Evolutionary conservation across 768 basidiomycete genomes (phyloP).

Genomic region (Leccinum boreale): DNA sequence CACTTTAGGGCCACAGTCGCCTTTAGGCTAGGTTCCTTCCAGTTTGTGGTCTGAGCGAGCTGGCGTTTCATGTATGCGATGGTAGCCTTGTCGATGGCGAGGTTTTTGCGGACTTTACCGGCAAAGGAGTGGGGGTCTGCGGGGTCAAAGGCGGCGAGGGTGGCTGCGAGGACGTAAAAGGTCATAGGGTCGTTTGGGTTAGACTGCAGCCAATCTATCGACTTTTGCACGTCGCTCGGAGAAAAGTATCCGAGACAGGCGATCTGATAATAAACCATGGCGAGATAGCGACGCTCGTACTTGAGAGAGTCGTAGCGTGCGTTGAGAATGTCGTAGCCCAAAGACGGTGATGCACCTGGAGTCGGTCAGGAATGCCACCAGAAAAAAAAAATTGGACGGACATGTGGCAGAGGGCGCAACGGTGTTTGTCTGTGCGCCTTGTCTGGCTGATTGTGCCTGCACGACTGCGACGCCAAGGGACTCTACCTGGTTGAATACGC

Average conservation of each 20-base stretch:
- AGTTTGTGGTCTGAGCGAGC: conserved; percentile 48
- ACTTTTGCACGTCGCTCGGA: conserved; percentile 54
- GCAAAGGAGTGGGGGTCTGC: conserved; percentile 50
- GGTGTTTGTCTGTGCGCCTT: conserved; percentile 59
- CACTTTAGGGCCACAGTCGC: conserved; percentile 79
- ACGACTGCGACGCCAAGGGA: conserved; percentile 49
- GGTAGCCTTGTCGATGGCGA: conserved; percentile 45
- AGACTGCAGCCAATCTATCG: conserved; percentile 73
- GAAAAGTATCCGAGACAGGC: conserved; percentile 61
- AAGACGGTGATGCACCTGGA: conserved; percentile 40
- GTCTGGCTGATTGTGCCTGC: conserved; percentile 54
- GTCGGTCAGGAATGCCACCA: conserved; percentile 1
- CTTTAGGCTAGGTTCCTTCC: conserved; percentile 71
- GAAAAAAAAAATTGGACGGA: conserved; percentile 18
- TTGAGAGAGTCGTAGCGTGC: conserved; percentile 71
- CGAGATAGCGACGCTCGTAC: conserved; percentile 68
- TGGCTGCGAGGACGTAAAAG: conserved; percentile 62
- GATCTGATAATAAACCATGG: conserved; percentile 59
- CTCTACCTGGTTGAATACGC: conserved; percentile 65
- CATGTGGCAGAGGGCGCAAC: conserved; percentile 54
- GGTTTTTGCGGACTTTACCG: conserved; percentile 43
- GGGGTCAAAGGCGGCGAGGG: conserved; percentile 66
- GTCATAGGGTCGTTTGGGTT: conserved; percentile 66
- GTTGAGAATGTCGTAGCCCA: conserved; percentile 66
- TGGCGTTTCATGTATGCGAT: conserved; percentile 60